Percentiles rank a stretch among this genome's conserved stretches.
These are phyloP conservation scores for Phragmites australis DNA, from an alignment of 176 grass and related monocot species.

Conservation along the genomic window DNA sequence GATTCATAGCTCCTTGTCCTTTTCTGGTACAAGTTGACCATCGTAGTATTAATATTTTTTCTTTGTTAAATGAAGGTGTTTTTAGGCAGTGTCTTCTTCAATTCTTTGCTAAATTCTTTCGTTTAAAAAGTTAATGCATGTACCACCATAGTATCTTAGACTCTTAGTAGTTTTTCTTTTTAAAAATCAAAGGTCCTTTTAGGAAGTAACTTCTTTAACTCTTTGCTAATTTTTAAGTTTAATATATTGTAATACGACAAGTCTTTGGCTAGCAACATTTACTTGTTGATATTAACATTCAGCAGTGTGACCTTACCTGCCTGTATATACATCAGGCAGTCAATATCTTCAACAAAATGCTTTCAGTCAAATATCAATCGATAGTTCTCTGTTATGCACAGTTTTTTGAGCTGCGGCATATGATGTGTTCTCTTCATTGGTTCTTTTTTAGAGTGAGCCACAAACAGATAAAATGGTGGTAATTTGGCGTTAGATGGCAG, in stretches of 20 bases:
- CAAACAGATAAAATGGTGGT: neutral
- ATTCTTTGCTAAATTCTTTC: neutral
- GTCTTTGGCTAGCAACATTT: neutral
- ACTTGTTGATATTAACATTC: neutral
- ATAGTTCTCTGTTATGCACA: neutral
- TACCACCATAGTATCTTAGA: neutral
- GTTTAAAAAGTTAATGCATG: neutral
- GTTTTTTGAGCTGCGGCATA: no score
- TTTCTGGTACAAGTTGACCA: neutral
- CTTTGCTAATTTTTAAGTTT: neutral
- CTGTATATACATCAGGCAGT: neutral
- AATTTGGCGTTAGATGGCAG: neutral
- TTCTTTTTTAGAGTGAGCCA: neutral
- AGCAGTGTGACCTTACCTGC: neutral
- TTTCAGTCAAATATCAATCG: neutral
- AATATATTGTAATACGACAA: neutral
- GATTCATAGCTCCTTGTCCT: slow-evolving; percentile 4
- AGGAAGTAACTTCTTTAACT: neutral
- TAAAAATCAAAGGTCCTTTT: neutral
- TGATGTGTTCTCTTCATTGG: neutral
- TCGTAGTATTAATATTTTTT: neutral
- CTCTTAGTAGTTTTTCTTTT: neutral
- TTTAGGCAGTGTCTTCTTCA: neutral
- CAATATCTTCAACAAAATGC: neutral
- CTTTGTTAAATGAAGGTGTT: neutral